Base-by-base conservation (phyloP, 768 basidiomycete genomes). In the Pulveroboletus sp. region DNA sequence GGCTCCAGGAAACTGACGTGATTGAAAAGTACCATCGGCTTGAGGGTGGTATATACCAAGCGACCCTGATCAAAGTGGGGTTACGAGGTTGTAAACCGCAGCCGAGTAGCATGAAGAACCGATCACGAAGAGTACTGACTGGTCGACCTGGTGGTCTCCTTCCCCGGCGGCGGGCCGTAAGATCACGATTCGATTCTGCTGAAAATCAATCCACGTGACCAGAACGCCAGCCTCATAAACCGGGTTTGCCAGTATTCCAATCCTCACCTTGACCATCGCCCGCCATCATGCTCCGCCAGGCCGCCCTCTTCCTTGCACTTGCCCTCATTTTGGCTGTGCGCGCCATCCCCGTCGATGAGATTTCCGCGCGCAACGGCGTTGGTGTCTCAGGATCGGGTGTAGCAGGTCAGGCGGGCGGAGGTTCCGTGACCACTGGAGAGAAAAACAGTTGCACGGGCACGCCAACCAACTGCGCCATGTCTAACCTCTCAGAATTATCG, bases 181-280 rank as follows among this genome's bases (percentile, higher is more conserved):
- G n/a, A n/a, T n/a, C n/a, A 48, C 60, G 61, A 57, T 29, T 37
- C 23, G 54, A 57, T 43, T 38, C 30, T 32, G 6, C 29, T 40
- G 43, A 41, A 65, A 63, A 56, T 65, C 47, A 62, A 56, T 17
- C 0, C 64, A 66, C 64, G 67, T 66, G 64, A 68, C 55, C 44
- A 40, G 20, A 29, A 54, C 49, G 51, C 59, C 45, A 54, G 50
- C 47, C 47, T 51, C 63, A 50, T 39, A 51, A 50, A 36, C 44
- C 27, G 27, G 30, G n/a, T n/a, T n/a, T n/a, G n/a, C n/a, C n/a
- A n/a, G n/a, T n/a, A n/a, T n/a, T n/a, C n/a, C n/a, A n/a, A n/a
- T n/a, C n/a, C n/a, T n/a, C n/a, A n/a, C n/a, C n/a, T 56, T 45
- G 45, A 57, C 26, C 47, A 41, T 40, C 50, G 39, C 35, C 42